phyloP scores from a whole-genome alignment of 129 eudicot genomes.

The Helianthus tuberosus region DNA sequence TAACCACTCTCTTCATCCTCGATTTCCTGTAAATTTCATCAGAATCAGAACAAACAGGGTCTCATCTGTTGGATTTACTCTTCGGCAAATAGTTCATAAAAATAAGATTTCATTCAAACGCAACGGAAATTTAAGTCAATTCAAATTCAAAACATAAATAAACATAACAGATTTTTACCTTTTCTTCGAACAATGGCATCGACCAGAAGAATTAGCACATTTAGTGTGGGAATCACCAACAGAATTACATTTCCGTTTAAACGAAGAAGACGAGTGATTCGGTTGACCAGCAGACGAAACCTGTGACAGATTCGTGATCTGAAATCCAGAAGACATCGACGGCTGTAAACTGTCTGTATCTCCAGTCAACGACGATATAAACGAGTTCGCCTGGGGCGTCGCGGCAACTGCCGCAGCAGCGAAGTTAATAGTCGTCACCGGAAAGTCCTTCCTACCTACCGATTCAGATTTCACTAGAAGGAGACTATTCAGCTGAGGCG shows the following conservation, averaged over 20 bases:
- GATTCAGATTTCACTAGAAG: slow-evolving; percentile 44
- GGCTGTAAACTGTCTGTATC: slow-evolving; percentile 75
- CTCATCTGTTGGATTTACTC: no score
- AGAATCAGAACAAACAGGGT: no score
- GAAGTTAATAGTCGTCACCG: slow-evolving; percentile 68
- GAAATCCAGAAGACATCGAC: slow-evolving; percentile 92
- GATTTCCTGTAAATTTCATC: slow-evolving; percentile 57
- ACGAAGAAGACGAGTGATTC: slow-evolving; percentile 70
- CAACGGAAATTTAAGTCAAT: no score
- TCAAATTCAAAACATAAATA: no score
- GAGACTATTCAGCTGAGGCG: slow-evolving; percentile 25
- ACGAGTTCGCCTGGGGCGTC: slow-evolving; percentile 51
- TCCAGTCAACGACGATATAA: slow-evolving; percentile 71
- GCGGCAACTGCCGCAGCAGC: slow-evolving; percentile 26
- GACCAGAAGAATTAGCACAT: slow-evolving; percentile 70
- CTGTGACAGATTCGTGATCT: slow-evolving; percentile 75
- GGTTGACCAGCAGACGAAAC: slow-evolving; percentile 79
- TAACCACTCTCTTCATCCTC: slow-evolving; percentile 66
- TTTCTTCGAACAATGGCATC: slow-evolving; percentile 97
- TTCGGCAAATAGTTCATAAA: no score
- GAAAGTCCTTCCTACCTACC: slow-evolving; percentile 57
- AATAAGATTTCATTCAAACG: no score
- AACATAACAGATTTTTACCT: slow-evolving; percentile 40
- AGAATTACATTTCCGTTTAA: slow-evolving; percentile 86
- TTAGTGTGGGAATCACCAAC: slow-evolving; percentile 69